Percentiles rank a stretch among this genome's conserved stretches.
phyloP scores from a whole-genome alignment of 345 rosid genomes.

The Angophora floribunda region DNA sequence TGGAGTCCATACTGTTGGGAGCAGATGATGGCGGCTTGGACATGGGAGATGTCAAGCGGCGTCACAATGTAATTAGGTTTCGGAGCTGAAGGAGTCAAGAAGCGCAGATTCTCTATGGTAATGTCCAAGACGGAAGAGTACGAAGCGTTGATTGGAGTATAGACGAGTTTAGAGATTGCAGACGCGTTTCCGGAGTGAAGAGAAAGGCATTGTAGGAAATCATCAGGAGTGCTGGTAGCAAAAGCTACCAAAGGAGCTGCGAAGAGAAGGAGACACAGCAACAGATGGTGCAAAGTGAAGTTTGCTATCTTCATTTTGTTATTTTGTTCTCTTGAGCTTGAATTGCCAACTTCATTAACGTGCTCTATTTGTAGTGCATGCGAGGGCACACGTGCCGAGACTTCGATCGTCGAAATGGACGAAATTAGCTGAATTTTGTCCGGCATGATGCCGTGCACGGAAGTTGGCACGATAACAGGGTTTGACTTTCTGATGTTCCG shows the following conservation, averaged over 20 bases:
- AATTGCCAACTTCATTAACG: background rate
- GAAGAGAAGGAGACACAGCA: background rate
- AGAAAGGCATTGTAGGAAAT: slow-evolving; percentile 7
- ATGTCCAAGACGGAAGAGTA: background rate
- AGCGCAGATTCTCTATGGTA: background rate
- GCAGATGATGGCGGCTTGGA: slow-evolving; percentile 31
- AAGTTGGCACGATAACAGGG: background rate
- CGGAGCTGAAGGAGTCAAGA: slow-evolving; percentile 5
- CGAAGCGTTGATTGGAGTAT: background rate
- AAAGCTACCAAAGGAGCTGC: background rate
- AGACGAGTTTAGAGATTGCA: background rate
- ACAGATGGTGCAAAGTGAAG: background rate
- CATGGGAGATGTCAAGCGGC: slow-evolving; percentile 20
- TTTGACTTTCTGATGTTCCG: background rate
- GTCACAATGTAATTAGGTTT: slow-evolving; percentile 19
- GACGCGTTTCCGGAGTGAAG: background rate
- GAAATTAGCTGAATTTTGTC: background rate
- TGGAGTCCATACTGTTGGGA: slow-evolving; percentile 15
- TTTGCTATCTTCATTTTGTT: background rate
- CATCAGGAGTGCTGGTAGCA: background rate
- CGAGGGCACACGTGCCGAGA: background rate
- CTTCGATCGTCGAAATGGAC: background rate
- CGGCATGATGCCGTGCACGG: background rate
- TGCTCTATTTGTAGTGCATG: background rate
- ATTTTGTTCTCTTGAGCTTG: background rate